Conservation (phyloP, 2,329 filamentous ascomycete species). For the Penicillium paneum region DNA sequence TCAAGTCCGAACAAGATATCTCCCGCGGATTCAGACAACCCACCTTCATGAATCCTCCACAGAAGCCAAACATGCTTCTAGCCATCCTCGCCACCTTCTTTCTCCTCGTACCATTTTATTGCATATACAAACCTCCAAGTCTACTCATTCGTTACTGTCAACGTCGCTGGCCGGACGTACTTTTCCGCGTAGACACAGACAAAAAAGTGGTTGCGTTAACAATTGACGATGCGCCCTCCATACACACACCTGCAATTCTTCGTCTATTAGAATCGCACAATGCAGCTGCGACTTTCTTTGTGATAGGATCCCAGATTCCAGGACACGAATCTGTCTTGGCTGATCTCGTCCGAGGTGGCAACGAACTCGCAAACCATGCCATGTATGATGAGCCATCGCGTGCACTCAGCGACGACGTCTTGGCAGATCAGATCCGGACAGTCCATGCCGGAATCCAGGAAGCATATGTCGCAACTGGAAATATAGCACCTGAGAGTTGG, state of each 20-base stretch:
- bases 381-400: constrained; percentile 80
- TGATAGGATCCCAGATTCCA: constrained; percentile 74
- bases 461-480: constrained; percentile 50
- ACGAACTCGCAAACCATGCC: constrained; percentile 82
- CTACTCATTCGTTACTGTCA: constrained; percentile 68
- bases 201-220: constrained; percentile 74
- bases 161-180: constrained; percentile 69
- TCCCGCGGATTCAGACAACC: neutral
- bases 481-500: constrained; percentile 48
- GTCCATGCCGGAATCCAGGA: constrained; percentile 61
- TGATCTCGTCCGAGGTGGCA: constrained; percentile 58
- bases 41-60: neutral
- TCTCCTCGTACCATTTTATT: constrained; percentile 54
- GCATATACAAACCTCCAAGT: constrained; percentile 77
- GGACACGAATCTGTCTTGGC: constrained; percentile 55
- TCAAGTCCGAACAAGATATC: neutral
- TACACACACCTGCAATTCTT: constrained; percentile 68
- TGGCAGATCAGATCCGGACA: constrained; percentile 60
- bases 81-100: constrained; percentile 32
- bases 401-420: constrained; percentile 55
- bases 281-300: constrained; percentile 79
- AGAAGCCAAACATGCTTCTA: constrained; percentile 29
- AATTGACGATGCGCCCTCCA: constrained; percentile 80
- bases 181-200: constrained; percentile 63
- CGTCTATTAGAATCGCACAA: constrained; percentile 62